Conservation (phyloP, 139 green algal genomes). For the Pleodorina starrii region DNA sequence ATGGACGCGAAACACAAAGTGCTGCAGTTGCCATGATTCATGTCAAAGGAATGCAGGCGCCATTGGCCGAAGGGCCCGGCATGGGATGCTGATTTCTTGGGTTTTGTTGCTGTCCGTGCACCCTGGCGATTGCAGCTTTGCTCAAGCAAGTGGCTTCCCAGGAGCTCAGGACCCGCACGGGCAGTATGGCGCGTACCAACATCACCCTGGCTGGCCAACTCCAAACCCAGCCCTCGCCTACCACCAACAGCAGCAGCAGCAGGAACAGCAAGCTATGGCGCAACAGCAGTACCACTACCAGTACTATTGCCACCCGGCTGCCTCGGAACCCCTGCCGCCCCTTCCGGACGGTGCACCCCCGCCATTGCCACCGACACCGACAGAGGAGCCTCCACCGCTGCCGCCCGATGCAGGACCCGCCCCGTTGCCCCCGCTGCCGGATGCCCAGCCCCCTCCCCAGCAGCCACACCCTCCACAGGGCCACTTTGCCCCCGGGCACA, state of each 20-base stretch:
- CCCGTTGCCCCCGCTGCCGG: not conserved
- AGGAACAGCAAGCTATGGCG: not conserved
- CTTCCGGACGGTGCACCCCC: constrained; percentile 2
- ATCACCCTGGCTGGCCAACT: not conserved
- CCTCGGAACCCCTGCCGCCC: not conserved
- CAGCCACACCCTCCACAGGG: not conserved
- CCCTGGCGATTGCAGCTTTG: not conserved
- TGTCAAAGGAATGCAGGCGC: too few relatives aligned
- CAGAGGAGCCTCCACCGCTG: not conserved
- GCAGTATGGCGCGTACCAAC: not conserved
- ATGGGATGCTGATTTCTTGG: too few relatives aligned
- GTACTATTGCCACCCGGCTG: not conserved
- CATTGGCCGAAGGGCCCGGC: too few relatives aligned
- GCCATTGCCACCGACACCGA: not conserved
- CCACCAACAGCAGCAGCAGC: not conserved
- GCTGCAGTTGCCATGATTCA: too few relatives aligned
- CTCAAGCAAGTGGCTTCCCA: not conserved
- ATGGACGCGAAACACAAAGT: too few relatives aligned
- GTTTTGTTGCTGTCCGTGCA: too few relatives aligned
- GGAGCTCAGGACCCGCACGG: not conserved
- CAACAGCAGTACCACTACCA: constrained; percentile 21
- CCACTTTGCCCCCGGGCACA: not conserved
- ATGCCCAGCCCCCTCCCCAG: not conserved
- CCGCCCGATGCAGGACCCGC: not conserved
- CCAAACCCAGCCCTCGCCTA: not conserved